A percentile compares a stretch with the other conserved stretches of the same genome.
These are phyloP conservation scores for Podospora sp. DNA, from an alignment of 495 filamentous ascomycete genomes.

Conservation along the genomic window DNA sequence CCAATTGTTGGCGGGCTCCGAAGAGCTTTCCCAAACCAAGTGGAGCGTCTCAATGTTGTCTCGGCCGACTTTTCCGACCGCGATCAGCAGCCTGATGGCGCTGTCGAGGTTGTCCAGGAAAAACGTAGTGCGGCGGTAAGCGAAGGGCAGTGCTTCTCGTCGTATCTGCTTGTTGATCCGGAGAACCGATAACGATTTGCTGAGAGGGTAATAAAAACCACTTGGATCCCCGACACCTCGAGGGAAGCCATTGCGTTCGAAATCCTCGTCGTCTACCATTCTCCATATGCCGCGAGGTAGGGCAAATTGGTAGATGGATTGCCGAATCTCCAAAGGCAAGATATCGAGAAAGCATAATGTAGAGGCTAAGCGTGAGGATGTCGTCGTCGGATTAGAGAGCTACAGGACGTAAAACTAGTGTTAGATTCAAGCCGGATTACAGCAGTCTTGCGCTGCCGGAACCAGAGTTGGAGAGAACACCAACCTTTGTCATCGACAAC, in stretches of 20 bases:
- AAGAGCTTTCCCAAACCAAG: background rate
- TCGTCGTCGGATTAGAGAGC: background rate
- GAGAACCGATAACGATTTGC: background rate
- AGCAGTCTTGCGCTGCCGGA: too few species aligned
- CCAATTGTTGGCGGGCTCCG: background rate
- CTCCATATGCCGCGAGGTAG: background rate
- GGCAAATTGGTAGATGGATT: background rate
- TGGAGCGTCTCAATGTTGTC: background rate
- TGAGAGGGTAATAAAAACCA: background rate
- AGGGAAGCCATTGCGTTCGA: background rate
- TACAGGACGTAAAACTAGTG: too few species aligned
- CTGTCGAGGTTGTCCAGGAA: background rate
- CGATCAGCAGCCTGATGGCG: background rate
- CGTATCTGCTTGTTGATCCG: background rate
- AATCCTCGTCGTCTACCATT: background rate
- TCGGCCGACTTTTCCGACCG: background rate
- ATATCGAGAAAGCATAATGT: background rate
- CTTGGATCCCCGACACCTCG: background rate
- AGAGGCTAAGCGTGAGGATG: background rate
- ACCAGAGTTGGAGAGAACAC: too few species aligned
- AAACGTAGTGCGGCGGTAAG: background rate
- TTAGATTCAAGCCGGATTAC: too few species aligned
- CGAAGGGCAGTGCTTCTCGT: background rate
- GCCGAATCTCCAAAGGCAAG: background rate
- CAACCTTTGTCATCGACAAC: background rate